Percentiles rank a stretch among this genome's conserved stretches.
These are phyloP conservation scores for Trichoderma cornu-damae DNA, from an alignment of 2,329 filamentous ascomycete genomes.

Conservation along the genomic window DNA sequence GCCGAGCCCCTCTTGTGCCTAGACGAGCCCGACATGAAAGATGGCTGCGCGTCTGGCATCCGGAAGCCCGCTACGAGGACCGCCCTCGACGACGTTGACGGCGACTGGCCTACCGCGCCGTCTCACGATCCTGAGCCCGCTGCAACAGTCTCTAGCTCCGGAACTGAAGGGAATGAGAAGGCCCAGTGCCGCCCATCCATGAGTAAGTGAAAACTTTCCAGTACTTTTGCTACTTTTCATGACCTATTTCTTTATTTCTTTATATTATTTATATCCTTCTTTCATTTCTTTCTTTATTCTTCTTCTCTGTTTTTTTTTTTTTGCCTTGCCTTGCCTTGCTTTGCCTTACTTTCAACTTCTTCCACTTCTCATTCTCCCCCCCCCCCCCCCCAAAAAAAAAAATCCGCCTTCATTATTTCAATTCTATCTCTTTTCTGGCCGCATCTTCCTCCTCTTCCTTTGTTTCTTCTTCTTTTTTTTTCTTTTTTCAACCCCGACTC, in stretches of 20 bases:
- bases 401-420: too few species aligned
- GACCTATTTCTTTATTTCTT: neutral
- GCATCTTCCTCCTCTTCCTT: neutral
- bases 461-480: neutral
- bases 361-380: too few species aligned
- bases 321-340: too few species aligned
- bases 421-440: too few species aligned
- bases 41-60: neutral
- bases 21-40: neutral
- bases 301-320: too few species aligned
- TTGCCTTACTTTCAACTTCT: too few species aligned
- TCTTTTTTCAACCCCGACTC: conserved; percentile 6
- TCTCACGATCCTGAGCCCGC: neutral
- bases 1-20: neutral
- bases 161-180: neutral
- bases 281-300: conserved; percentile 10
- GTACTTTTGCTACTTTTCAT: too few species aligned
- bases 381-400: too few species aligned
- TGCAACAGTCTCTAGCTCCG: neutral
- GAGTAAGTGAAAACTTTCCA: conserved; percentile 17
- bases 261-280: neutral
- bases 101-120: conserved; percentile 4
- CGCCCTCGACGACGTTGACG: neutral
- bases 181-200: conserved; percentile 4
- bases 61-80: neutral